A percentile compares a stretch with the other conserved stretches of the same genome.
These are phyloP conservation scores for Chaetomium tenue DNA, from an alignment of 495 filamentous ascomycete genomes.

Conservation along the genomic window DNA sequence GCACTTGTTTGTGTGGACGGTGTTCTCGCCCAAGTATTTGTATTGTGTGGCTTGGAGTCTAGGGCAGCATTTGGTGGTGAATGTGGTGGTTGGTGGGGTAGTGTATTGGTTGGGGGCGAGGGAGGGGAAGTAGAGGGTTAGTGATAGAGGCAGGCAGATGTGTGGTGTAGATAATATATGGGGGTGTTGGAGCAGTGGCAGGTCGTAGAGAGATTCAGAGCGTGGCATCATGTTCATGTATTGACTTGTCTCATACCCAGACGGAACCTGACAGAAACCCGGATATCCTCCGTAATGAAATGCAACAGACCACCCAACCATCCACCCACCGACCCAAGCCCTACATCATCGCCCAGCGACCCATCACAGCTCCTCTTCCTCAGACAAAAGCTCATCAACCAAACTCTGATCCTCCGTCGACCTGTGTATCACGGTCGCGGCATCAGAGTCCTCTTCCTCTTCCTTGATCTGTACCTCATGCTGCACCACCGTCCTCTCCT, in stretches of 20 bases:
- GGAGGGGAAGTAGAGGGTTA: slow-evolving; percentile 3
- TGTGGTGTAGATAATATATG: not conserved
- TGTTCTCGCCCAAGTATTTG: slow-evolving; percentile 95
- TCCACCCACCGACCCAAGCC: slow-evolving; percentile 1
- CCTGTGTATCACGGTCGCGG: slow-evolving; percentile 17
- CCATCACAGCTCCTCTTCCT: slow-evolving; percentile 33
- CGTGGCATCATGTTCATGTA: slow-evolving; percentile 3
- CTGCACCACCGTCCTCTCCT: slow-evolving; percentile 21
- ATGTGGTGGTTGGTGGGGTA: slow-evolving; percentile 56
- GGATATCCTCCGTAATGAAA: slow-evolving; percentile 9
- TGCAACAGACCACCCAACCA: not conserved
- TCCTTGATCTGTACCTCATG: slow-evolving; percentile 19
- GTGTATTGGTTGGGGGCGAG: slow-evolving; percentile 52
- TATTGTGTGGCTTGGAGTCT: slow-evolving; percentile 85
- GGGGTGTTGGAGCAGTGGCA: not conserved
- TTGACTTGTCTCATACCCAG: not conserved
- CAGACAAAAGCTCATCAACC: slow-evolving; percentile 48
- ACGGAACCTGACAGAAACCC: slow-evolving; percentile 7
- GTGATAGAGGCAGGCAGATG: not conserved
- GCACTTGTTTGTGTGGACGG: slow-evolving; percentile 98
- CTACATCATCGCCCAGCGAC: not conserved
- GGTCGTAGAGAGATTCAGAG: not conserved
- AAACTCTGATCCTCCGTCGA: slow-evolving; percentile 22
- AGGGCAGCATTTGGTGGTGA: slow-evolving; percentile 73
- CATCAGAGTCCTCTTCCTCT: slow-evolving; percentile 22